Conservation (phyloP, 2,329 filamentous ascomycete species). For the Pseudogymnoascus sp. region DNA sequence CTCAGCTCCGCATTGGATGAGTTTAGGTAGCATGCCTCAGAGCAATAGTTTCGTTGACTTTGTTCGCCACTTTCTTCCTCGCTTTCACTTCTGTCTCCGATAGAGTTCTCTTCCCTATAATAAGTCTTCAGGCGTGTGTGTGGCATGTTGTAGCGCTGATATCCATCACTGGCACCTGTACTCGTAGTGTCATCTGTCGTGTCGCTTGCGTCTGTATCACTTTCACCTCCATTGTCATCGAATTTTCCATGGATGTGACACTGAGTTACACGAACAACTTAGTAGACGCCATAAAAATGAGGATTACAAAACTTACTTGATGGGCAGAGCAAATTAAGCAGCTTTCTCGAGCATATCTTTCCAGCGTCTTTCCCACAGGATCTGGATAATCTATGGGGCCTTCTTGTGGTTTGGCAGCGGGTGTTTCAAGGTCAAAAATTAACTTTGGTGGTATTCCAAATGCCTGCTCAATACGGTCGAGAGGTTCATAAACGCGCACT, state of each 20-base stretch:
- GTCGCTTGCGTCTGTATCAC: background rate
- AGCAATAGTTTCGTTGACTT: background rate
- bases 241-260: background rate
- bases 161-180: background rate
- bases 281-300: background rate
- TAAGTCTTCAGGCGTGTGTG: background rate
- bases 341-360: background rate
- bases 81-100: background rate
- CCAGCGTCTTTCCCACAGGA: background rate
- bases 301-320: background rate
- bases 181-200: background rate
- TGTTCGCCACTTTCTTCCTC: background rate
- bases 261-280: background rate
- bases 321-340: constrained; percentile 1
- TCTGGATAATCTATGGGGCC: background rate
- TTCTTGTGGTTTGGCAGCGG: background rate
- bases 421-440: background rate
- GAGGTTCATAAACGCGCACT: background rate
- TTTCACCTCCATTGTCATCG: background rate
- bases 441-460: background rate
- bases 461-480: background rate
- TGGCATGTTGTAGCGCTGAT: background rate
- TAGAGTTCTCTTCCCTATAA: background rate
- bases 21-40: background rate
- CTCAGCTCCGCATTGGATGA: background rate